Evolutionary conservation across 768 basidiomycete species (phyloP).

Genomic region (Amyloporia xantha): DNA sequence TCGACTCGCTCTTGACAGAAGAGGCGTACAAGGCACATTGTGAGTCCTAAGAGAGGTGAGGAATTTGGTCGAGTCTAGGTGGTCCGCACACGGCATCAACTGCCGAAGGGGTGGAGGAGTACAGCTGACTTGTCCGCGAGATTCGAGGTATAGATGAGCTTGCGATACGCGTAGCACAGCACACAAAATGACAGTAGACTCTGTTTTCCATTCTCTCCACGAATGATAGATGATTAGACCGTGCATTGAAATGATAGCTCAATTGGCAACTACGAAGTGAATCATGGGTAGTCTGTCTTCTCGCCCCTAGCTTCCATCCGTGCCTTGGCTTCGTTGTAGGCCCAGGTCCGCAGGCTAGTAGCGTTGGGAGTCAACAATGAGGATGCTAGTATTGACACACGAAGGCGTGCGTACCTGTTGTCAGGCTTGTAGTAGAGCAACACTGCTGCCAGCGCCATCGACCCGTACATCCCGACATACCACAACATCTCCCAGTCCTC

Average conservation of each 20-base stretch:
- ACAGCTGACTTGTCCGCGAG: not conserved
- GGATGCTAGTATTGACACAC: not conserved
- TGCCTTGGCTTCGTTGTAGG: conserved; percentile 79
- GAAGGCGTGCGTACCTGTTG: conserved; percentile 57
- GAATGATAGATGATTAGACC: too few species aligned
- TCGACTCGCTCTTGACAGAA: conserved; percentile 64
- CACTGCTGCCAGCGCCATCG: conserved; percentile 68
- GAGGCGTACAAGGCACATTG: conserved; percentile 69
- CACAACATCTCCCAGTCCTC: conserved; percentile 91
- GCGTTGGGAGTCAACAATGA: not conserved
- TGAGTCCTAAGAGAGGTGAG: conserved; percentile 27
- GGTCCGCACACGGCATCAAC: conserved; percentile 13
- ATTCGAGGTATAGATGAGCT: too few species aligned
- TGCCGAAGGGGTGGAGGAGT: conserved; percentile 7
- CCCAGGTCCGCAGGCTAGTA: conserved; percentile 86
- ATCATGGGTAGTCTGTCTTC: conserved; percentile 41
- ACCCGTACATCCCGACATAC: conserved; percentile 89
- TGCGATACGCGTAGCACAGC: too few species aligned
- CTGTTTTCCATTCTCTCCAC: too few species aligned
- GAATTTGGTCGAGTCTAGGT: too few species aligned
- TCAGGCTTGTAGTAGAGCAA: conserved; percentile 90
- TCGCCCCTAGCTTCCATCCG: conserved; percentile 93
- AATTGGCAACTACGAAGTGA: not conserved
- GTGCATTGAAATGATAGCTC: too few species aligned
- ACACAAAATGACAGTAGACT: not conserved